Evolutionary conservation across 1,139 yeast genomes (phyloP).

Genomic region (Nakaseomyces kungkrabaensis): DNA sequence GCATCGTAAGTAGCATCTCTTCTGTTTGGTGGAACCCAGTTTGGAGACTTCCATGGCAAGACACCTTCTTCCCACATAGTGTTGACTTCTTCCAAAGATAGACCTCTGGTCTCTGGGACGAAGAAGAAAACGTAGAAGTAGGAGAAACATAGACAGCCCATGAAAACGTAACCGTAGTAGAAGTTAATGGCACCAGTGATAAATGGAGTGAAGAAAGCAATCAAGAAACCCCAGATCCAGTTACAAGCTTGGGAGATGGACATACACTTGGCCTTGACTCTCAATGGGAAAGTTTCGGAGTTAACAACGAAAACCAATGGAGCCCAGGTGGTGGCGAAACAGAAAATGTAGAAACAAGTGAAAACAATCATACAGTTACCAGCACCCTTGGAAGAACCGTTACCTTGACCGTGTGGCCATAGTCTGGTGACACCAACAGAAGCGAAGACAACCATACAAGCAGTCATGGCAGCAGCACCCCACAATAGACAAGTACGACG

Average conservation of each 20-base stretch:
- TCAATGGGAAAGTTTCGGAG: conserved; percentile 70
- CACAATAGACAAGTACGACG: conserved; percentile 55
- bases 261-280: conserved; percentile 73
- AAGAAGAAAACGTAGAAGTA: conserved; percentile 55
- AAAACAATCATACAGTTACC: conserved; percentile 75
- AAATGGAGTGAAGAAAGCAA: conserved; percentile 69
- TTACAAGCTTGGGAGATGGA: conserved; percentile 63
- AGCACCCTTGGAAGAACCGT: conserved; percentile 39
- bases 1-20: conserved; percentile 27
- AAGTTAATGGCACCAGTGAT: conserved; percentile 39
- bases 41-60: conserved; percentile 39
- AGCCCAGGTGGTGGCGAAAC: conserved; percentile 82
- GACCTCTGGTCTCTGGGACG: conserved; percentile 65
- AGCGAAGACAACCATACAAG: conserved; percentile 57
- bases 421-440: conserved; percentile 57
- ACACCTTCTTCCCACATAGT: conserved; percentile 40
- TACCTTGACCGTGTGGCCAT: conserved; percentile 52
- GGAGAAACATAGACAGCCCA: conserved; percentile 58
- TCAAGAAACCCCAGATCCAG: conserved; percentile 74
- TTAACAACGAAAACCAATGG: conserved; percentile 68
- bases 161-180: conserved; percentile 63
- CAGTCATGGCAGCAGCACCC: conserved; percentile 58
- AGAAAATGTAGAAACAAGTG: conserved; percentile 69
- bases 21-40: conserved; percentile 28
- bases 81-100: conserved; percentile 65